Conservation (phyloP, 495 filamentous ascomycete genomes). For the Pseudotulostoma volvatum region DNA sequence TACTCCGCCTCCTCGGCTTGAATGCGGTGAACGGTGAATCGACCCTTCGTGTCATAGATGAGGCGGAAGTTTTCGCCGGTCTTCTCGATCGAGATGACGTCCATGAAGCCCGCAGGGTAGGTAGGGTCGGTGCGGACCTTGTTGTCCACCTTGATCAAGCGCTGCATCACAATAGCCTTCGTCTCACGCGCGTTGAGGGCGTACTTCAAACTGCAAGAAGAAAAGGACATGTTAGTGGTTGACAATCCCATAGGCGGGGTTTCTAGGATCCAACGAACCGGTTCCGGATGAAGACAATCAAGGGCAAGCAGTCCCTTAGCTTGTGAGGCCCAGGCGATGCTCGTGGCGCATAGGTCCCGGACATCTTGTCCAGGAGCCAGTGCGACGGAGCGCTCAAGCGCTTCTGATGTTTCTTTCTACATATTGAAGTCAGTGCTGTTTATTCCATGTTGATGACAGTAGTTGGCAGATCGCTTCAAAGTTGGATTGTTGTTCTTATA, state of each 20-base stretch:
- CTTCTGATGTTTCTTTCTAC: constrained; percentile 99
- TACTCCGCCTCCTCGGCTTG: constrained; percentile 93
- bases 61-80: constrained; percentile 99
- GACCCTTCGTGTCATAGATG: constrained; percentile 99
- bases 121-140: constrained; percentile 98
- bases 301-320: constrained; percentile 93
- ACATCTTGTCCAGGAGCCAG: constrained; percentile 99
- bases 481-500: too few relatives aligned
- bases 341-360: constrained; percentile 91
- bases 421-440: constrained; percentile 17
- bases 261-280: constrained; percentile 27
- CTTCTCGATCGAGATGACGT: constrained; percentile 98
- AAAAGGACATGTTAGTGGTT: constrained; percentile 8
- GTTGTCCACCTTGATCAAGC: constrained; percentile 96
- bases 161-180: constrained; percentile 98
- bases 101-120: constrained; percentile 98
- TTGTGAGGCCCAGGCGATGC: constrained; percentile 97
- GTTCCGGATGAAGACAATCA: constrained; percentile 98
- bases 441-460: constrained; percentile 1
- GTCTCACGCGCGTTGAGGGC: constrained; percentile 95
- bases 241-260: constrained; percentile 1
- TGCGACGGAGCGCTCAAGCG: constrained; percentile 94
- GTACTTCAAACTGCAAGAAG: constrained; percentile 70
- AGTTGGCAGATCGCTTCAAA: constrained; percentile 3
- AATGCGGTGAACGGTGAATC: constrained; percentile 99